A percentile compares a stretch with the other conserved stretches of the same genome.
These are phyloP conservation scores for Rosellinia necatrix DNA, from an alignment of 2,329 filamentous ascomycete genomes.

Conservation along the genomic window DNA sequence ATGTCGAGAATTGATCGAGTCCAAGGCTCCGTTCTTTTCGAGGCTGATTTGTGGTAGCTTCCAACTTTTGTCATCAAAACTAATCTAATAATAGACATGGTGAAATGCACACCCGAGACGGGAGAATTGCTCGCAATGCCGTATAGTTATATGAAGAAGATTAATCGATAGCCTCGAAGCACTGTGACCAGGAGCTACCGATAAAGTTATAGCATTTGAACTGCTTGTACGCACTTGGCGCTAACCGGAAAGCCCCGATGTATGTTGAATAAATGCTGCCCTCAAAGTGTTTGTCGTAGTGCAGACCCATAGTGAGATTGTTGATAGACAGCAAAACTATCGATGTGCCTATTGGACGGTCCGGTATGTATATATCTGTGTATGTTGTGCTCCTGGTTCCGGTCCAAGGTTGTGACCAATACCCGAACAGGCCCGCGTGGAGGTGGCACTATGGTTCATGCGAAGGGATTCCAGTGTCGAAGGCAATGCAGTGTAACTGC, in stretches of 20 bases:
- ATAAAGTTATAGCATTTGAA: too few species aligned
- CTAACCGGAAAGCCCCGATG: neutral
- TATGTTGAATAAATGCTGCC: too few species aligned
- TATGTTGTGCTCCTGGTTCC: neutral
- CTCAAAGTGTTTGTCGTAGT: neutral
- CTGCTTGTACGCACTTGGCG: neutral
- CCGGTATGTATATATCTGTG: conserved; percentile 1
- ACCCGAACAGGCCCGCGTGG: neutral
- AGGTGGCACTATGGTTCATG: conserved; percentile 7
- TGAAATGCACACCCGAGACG: too few species aligned
- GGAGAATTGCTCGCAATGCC: too few species aligned
- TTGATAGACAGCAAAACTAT: too few species aligned
- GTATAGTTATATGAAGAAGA: too few species aligned
- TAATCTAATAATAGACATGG: too few species aligned
- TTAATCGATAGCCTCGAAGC: neutral
- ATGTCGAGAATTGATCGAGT: too few species aligned
- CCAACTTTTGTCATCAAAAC: too few species aligned
- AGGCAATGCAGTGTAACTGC: neutral
- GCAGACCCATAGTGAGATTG: neutral
- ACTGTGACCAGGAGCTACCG: neutral
- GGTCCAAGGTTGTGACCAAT: neutral
- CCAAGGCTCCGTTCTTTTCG: too few species aligned
- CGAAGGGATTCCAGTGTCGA: conserved; percentile 2
- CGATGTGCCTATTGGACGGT: neutral
- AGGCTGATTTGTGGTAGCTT: too few species aligned